A percentile compares a stretch with the other conserved stretches of the same genome.
phyloP scores from a whole-genome alignment of 1,284 basidiomycete genomes.

The Pascua guehoae region DNA sequence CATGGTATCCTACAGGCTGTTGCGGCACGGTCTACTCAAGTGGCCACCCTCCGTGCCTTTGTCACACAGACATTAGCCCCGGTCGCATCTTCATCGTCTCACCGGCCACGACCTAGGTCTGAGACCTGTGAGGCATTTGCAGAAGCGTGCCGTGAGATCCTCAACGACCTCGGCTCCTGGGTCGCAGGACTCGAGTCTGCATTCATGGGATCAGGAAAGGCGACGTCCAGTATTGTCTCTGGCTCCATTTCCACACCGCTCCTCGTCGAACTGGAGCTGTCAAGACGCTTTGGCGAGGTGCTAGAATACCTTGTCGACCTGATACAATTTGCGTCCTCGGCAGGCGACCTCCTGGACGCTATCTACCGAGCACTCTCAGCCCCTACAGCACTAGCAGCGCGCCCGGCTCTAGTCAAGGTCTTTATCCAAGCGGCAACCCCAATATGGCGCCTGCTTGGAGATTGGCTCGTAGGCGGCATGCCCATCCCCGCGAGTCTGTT shows the following conservation, averaged over 20 bases:
- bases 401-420: conserved; percentile 55
- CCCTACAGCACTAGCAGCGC: conserved; percentile 1
- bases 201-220: conserved; percentile 50
- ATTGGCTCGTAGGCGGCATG: conserved; percentile 74
- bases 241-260: conserved; percentile 61
- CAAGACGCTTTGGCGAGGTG: conserved; percentile 44
- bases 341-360: conserved; percentile 61
- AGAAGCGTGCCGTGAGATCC: conserved; percentile 63
- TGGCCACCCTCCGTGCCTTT: conserved; percentile 63
- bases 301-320: conserved; percentile 53
- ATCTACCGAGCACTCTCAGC: conserved; percentile 59
- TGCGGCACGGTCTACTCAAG: conserved; percentile 57
- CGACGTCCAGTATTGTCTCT: neutral
- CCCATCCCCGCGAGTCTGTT: conserved; percentile 40
- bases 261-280: conserved; percentile 59
- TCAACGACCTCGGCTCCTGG: conserved; percentile 63
- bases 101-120: conserved; percentile 38
- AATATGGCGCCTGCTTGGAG: conserved; percentile 66
- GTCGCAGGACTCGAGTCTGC: conserved; percentile 64
- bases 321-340: conserved; percentile 55
- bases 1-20: conserved; percentile 61
- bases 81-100: conserved; percentile 14
- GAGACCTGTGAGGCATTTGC: conserved; percentile 75
- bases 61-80: conserved; percentile 41
- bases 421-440: conserved; percentile 65